Conservation (phyloP, 148 eudicot species). For the Suaeda aralocaspica region DNA sequence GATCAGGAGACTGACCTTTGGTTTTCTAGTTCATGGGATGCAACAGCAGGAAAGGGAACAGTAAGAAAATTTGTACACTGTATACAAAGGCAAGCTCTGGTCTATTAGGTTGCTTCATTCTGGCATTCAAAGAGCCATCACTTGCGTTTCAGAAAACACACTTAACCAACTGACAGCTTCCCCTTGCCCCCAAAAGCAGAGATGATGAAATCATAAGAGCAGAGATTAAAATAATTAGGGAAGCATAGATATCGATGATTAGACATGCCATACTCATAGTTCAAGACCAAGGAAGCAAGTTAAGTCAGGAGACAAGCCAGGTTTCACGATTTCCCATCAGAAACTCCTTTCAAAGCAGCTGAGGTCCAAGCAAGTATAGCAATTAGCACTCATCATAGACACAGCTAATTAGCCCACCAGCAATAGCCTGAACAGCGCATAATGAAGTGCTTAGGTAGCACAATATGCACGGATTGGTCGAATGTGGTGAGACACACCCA, state of each 20-base stretch:
- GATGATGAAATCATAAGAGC: background rate
- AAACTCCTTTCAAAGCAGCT: background rate
- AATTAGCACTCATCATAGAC: background rate
- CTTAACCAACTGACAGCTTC: conserved; percentile 6
- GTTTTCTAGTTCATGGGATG: conserved; percentile 1
- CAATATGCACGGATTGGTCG: background rate
- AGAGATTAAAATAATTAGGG: background rate
- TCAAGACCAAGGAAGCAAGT: background rate
- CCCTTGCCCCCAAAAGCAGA: background rate
- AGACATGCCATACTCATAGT: conserved; percentile 10
- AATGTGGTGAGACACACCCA: background rate
- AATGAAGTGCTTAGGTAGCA: background rate
- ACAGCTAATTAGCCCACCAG: background rate
- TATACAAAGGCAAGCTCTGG: conserved; percentile 7
- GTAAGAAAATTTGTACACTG: background rate
- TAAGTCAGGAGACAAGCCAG: background rate
- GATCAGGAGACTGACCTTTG: conserved; percentile 16
- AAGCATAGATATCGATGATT: background rate
- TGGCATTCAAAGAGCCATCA: background rate
- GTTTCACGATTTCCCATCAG: conserved; percentile 3
- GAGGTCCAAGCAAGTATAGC: background rate
- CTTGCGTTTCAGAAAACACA: background rate
- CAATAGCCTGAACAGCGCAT: background rate
- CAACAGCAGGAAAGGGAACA: background rate
- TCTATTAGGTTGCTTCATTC: conserved; percentile 7